Base-by-base conservation (phyloP, 345 rosid species). In the Brassica incana region DNA sequence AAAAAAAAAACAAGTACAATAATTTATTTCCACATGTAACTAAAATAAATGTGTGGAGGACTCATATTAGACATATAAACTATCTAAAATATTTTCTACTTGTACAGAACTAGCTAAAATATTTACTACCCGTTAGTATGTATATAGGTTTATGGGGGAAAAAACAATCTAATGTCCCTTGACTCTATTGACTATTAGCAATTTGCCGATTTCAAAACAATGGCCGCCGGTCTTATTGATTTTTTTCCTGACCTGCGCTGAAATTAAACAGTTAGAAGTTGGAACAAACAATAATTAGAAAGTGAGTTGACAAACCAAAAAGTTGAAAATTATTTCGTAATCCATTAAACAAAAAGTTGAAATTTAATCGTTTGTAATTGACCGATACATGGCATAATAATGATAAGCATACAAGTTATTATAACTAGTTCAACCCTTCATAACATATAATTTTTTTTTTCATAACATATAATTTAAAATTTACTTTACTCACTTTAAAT, bases 211-310 rank as follows among this genome's bases (percentile, higher is more conserved):
- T 56, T 66, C 11, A 36, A 54, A 52, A 64, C 43, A 54, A 4
- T 78, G 4, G 43, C 29, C 65, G 30, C 32, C 32, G 59, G 8
- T 6, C 76, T 50, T 69, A 52, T 61, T 25, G n/a, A 25, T 2
- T 61, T 60, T 60, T 56, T 56, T 3, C n/a, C 35, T 65, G 66
- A 29, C 61, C 18, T 72, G 12, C 2, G 33, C 38, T 62, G 70
- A 72, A 58, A 43, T 30, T 8, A 38, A 12, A 68, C 59, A 48
- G 78, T 80, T 72, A 78, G 73, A 43, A 32, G 74, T 73, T 78
- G 68, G 74, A 45, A 20, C 52, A 40, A 2, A 5, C 29, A 30
- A 77, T 18, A 45, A 61, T 14, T 45, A 9, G 48, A 69, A 52
- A 27, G 27, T 25, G 40, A 33, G 48, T 71, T 65, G 81, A 56